Conservation (phyloP, 2,329 filamentous ascomycete genomes). For the Paracamarosporium sp. region DNA sequence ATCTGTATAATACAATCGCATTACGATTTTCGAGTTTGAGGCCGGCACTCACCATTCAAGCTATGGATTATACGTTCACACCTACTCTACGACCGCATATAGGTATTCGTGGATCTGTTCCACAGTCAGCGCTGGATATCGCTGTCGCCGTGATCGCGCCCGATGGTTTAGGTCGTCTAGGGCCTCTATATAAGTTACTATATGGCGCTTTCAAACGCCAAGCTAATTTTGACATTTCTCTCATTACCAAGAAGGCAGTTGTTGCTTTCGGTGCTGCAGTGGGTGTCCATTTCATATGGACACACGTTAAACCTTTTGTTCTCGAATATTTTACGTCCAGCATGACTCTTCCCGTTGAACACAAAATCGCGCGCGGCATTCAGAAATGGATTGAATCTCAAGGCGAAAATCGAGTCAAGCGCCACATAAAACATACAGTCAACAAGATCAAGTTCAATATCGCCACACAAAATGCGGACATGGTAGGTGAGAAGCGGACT, state of each 20-base stretch:
- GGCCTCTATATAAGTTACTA: background rate
- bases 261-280: background rate
- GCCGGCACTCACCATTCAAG: too few relatives aligned
- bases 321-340: background rate
- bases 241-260: background rate
- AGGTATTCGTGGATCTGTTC: background rate
- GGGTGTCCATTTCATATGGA: background rate
- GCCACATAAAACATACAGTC: background rate
- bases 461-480: background rate
- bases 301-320: background rate
- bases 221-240: background rate
- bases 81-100: background rate
- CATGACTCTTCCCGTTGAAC: background rate
- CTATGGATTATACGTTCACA: too few relatives aligned
- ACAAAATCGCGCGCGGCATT: background rate
- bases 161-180: background rate
- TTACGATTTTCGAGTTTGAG: too few relatives aligned
- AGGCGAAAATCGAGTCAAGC: background rate
- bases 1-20: too few relatives aligned
- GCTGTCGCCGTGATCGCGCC: background rate
- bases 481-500: background rate
- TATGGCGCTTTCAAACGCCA: background rate
- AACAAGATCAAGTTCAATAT: background rate
- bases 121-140: background rate
- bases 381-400: background rate